phyloP scores from a whole-genome alignment of 1,284 basidiomycete genomes.

The Cutaneotrichosporon sp. region DNA sequence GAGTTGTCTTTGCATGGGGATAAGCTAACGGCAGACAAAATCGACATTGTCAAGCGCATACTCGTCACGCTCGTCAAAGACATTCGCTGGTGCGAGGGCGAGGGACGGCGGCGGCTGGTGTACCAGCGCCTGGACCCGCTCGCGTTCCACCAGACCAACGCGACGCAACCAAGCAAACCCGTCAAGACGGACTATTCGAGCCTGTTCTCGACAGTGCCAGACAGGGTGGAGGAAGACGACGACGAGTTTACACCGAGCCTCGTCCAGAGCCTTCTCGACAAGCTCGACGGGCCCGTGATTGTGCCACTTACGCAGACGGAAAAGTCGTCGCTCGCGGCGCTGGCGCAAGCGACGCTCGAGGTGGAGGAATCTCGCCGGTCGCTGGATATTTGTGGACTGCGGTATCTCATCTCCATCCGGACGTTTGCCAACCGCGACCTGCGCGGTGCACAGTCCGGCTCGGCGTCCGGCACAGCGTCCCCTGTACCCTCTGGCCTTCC shows the following conservation, averaged over 20 bases:
- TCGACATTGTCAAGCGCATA: constrained; percentile 74
- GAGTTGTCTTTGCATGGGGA: constrained; percentile 33
- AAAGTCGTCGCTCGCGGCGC: constrained; percentile 67
- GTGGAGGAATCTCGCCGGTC: constrained; percentile 80
- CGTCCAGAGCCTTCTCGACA: constrained; percentile 60
- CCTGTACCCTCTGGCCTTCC: neutral
- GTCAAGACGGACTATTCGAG: constrained; percentile 18
- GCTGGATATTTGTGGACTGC: constrained; percentile 79
- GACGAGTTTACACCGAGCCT: constrained; percentile 60
- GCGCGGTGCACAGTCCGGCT: constrained; percentile 18
- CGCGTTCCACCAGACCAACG: constrained; percentile 26
- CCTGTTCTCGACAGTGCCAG: constrained; percentile 27
- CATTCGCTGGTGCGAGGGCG: constrained; percentile 33
- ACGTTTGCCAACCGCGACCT: constrained; percentile 41
- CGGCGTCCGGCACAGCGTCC: constrained; percentile 10
- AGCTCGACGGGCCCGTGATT: constrained; percentile 59
- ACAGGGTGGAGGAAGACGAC: constrained; percentile 49
- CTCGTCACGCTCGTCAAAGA: constrained; percentile 61
- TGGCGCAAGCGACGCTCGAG: constrained; percentile 82
- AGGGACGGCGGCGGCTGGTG: constrained; percentile 28
- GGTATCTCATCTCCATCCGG: constrained; percentile 85
- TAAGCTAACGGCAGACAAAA: constrained; percentile 57
- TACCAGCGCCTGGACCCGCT: constrained; percentile 37
- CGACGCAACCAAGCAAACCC: neutral
- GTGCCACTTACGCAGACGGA: constrained; percentile 71